These are phyloP conservation scores for Simmondsia chinensis DNA, from an alignment of 148 eudicot species.

Conservation along the genomic window DNA sequence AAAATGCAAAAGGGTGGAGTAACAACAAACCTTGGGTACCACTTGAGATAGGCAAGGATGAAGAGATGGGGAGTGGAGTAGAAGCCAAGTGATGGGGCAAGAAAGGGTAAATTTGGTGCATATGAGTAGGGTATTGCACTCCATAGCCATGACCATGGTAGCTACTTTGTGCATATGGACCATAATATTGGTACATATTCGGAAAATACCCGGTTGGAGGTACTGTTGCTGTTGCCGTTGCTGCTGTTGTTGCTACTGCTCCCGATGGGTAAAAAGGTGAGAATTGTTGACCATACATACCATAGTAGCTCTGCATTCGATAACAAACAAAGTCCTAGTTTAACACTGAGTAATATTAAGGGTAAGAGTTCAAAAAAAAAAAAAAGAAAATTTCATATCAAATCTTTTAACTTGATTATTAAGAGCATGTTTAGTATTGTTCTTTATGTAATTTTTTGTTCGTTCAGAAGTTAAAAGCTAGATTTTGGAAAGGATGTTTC, in stretches of 20 bases:
- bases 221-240: slow-evolving; percentile 8
- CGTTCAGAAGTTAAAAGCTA: no score
- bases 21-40: slow-evolving; percentile 25
- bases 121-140: slow-evolving; percentile 29
- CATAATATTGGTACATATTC: slow-evolving; percentile 31
- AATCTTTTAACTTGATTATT: no score
- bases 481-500: no score
- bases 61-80: slow-evolving; percentile 32
- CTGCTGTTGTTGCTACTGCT: slow-evolving; percentile 11
- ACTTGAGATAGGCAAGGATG: slow-evolving; percentile 12
- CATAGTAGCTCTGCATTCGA: slow-evolving; percentile 34
- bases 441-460: no score
- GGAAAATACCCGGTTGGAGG: slow-evolving; percentile 34
- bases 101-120: slow-evolving; percentile 40
- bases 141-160: slow-evolving; percentile 41
- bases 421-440: no score
- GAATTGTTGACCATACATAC: slow-evolving; percentile 31
- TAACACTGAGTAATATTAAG: neutral
- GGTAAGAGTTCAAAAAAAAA: no score
- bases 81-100: slow-evolving; percentile 26
- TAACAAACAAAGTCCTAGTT: neutral
- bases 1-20: no score
- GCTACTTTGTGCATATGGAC: slow-evolving; percentile 23
- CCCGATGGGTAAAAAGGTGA: slow-evolving; percentile 34
- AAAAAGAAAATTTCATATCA: neutral